Percentiles rank a stretch among this genome's conserved stretches.
Evolutionary conservation across 2,329 filamentous ascomycete species (phyloP).

Genomic region (Kalmusia sp.): DNA sequence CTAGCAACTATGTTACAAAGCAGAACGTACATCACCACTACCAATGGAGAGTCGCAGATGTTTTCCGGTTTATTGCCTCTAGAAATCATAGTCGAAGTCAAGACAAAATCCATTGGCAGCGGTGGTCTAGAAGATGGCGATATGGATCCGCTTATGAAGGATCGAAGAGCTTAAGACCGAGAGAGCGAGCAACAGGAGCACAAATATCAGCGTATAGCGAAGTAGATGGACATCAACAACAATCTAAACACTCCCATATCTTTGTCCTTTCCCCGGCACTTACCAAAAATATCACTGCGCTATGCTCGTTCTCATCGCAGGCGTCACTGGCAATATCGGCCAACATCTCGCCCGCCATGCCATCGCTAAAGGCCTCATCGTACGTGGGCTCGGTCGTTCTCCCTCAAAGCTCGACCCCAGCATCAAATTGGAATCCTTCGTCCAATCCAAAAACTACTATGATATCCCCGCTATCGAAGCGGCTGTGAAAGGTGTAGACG

Average conservation of each 20-base stretch:
- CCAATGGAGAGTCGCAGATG: not conserved
- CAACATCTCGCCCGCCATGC: constrained; percentile 32
- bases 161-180: not conserved
- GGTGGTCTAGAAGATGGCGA: not conserved
- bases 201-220: not conserved
- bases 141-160: not conserved
- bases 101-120: not conserved
- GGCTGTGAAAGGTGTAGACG: constrained; percentile 21
- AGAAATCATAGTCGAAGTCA: not conserved
- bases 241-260: not conserved
- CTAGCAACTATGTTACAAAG: no score
- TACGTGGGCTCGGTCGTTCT: constrained; percentile 45
- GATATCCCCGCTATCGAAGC: constrained; percentile 21
- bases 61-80: not conserved
- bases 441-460: constrained; percentile 9
- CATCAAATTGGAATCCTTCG: constrained; percentile 20
- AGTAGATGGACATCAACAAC: not conserved
- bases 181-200: not conserved
- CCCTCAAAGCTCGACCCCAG: constrained; percentile 32
- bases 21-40: not conserved
- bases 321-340: constrained; percentile 47
- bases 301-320: constrained; percentile 49
- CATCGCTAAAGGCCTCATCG: constrained; percentile 36
- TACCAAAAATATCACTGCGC: not conserved
- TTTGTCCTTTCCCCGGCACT: no score